Evolutionary conservation across 2,329 filamentous ascomycete species (phyloP).

Genomic region (Venturia effusa): DNA sequence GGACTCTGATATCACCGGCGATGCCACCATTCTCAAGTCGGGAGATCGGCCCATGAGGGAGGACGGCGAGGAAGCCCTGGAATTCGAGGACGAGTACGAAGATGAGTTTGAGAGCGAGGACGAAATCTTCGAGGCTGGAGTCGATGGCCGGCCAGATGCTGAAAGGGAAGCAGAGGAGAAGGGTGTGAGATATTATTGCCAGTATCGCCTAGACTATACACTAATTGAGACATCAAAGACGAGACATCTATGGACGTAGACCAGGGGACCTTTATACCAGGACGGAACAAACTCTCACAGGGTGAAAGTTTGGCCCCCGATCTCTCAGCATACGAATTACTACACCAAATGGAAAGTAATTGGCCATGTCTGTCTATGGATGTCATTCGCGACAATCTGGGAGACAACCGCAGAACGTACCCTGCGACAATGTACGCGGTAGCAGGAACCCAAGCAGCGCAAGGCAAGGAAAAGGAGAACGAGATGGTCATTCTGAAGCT

Average conservation of each 20-base stretch:
- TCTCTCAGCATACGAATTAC: slow-evolving; percentile 92
- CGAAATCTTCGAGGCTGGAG: slow-evolving; percentile 87
- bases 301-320: slow-evolving; percentile 89
- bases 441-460: slow-evolving; percentile 84
- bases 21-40: slow-evolving; percentile 41
- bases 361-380: slow-evolving; percentile 98
- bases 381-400: slow-evolving; percentile 73
- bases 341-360: slow-evolving; percentile 84
- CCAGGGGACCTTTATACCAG: slow-evolving; percentile 90
- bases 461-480: slow-evolving; percentile 67
- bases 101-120: slow-evolving; percentile 91
- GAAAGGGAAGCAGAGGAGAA: slow-evolving; percentile 86
- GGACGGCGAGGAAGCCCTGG: slow-evolving; percentile 44
- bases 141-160: slow-evolving; percentile 83
- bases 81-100: slow-evolving; percentile 94
- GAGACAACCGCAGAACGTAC: slow-evolving; percentile 84
- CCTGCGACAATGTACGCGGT: slow-evolving; percentile 93
- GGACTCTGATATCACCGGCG: slow-evolving; percentile 30
- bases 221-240: slow-evolving; percentile 4
- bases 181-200: slow-evolving; percentile 5
- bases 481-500: slow-evolving; percentile 94
- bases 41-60: slow-evolving; percentile 46
- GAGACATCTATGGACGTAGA: slow-evolving; percentile 73
- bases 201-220: not conserved
- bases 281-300: slow-evolving; percentile 78